These are phyloP conservation scores for Corchorus capsularis DNA, from an alignment of 345 rosid genomes.

Conservation along the genomic window DNA sequence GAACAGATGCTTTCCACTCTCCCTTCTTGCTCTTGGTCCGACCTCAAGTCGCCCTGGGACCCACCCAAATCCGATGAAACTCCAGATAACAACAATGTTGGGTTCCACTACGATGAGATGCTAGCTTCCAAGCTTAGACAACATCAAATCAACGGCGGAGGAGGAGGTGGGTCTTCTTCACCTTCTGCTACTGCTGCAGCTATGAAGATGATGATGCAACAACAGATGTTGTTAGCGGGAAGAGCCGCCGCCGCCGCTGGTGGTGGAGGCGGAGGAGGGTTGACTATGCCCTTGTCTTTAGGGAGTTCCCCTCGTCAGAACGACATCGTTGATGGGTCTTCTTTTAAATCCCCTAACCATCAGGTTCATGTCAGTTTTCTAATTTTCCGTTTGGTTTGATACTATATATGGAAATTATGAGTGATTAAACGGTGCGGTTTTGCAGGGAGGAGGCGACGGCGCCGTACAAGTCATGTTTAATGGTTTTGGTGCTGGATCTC, in stretches of 20 bases:
- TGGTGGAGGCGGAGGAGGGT: conserved; percentile 13
- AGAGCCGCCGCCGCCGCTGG: conserved; percentile 28
- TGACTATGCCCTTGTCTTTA: conserved; percentile 32
- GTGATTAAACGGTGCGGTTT: background rate
- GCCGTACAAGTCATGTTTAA: conserved; percentile 52
- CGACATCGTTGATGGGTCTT: conserved; percentile 47
- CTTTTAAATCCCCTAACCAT: conserved; percentile 41
- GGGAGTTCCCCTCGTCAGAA: conserved; percentile 24
- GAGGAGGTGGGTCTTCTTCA: background rate
- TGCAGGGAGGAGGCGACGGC: conserved; percentile 45
- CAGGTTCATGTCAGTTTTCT: conserved; percentile 29
- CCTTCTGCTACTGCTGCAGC: conserved; percentile 26
- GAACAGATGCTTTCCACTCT: conserved; percentile 78
- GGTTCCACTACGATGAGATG: conserved; percentile 45
- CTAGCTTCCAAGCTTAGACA: conserved; percentile 43
- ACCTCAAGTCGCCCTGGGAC: conserved; percentile 45
- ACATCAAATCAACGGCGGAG: conserved; percentile 56
- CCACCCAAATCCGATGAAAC: conserved; percentile 44
- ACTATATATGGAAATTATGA: background rate
- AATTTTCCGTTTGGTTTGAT: background rate
- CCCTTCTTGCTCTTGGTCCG: conserved; percentile 61
- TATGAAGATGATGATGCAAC: conserved; percentile 54
- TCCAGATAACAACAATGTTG: conserved; percentile 32
- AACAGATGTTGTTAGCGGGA: conserved; percentile 52
- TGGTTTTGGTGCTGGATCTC: conserved; percentile 59